A percentile compares a stretch with the other conserved stretches of the same genome.
Evolutionary conservation across 208 protist genomes (phyloP).

Genomic region (Trypanosoma theileri): DNA sequence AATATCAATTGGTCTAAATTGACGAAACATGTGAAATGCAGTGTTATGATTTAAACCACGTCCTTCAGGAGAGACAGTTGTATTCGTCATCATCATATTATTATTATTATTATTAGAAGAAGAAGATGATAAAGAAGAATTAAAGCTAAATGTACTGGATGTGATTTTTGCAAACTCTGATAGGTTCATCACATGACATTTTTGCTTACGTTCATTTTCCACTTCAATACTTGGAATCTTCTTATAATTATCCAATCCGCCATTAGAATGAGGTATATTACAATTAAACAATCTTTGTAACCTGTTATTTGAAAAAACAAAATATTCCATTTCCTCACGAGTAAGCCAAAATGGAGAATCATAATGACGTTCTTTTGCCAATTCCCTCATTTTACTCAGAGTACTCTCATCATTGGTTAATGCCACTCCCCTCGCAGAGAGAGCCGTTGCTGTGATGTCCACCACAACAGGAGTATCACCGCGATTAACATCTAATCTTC

Average conservation of each 20-base stretch:
- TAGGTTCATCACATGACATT: constrained; percentile 14
- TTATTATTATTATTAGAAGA: no score
- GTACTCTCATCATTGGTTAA: constrained; percentile 28
- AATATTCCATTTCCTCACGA: constrained; percentile 24
- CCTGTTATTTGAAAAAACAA: constrained; percentile 9
- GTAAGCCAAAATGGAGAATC: constrained; percentile 64
- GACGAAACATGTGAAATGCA: constrained; percentile 43
- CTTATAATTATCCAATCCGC: not conserved
- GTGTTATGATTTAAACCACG: not conserved
- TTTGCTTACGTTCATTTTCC: constrained; percentile 20
- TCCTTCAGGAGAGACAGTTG: not conserved
- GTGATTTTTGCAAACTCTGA: constrained; percentile 13
- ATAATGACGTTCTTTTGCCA: constrained; percentile 21
- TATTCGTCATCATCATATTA: no score
- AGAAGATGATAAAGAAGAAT: no score
- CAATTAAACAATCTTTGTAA: not conserved
- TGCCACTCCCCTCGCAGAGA: constrained; percentile 38
- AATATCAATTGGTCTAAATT: constrained; percentile 58
- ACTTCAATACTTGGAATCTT: constrained; percentile 22
- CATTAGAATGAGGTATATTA: not conserved
- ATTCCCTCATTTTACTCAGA: constrained; percentile 7
- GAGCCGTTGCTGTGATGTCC: constrained; percentile 34
- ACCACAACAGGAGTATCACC: constrained; percentile 35
- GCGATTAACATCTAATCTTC: constrained; percentile 13
- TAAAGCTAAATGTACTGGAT: no score